These are phyloP conservation scores for Colletotrichum caudatum DNA, from an alignment of 2,329 filamentous ascomycete genomes.

Conservation along the genomic window DNA sequence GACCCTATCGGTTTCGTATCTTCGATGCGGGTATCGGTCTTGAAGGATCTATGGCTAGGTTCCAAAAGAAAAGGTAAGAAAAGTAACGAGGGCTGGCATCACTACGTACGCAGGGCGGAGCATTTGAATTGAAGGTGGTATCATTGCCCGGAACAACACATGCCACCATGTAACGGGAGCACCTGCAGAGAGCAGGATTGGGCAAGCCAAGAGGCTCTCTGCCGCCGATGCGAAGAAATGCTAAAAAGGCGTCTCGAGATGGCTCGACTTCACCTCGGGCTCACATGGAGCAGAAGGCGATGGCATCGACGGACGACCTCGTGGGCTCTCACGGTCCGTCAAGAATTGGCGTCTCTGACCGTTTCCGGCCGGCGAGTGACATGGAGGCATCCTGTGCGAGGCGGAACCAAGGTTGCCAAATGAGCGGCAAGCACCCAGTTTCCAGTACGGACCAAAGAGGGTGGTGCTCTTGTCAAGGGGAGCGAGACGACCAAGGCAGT, in stretches of 20 bases:
- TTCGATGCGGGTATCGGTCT: constrained; percentile 22
- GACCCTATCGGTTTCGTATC: constrained; percentile 38
- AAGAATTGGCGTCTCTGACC: constrained; percentile 14
- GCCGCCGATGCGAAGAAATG: constrained; percentile 12
- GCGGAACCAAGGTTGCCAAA: constrained; percentile 18
- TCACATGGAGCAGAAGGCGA: constrained; percentile 1
- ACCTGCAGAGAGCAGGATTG: constrained; percentile 30
- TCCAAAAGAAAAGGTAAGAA: constrained; percentile 37
- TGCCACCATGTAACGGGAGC: constrained; percentile 13
- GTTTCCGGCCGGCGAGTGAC: constrained; percentile 14
- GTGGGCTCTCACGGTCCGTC: constrained; percentile 23
- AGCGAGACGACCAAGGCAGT: constrained; percentile 16
- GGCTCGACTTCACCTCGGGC: background rate
- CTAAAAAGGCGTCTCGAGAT: background rate
- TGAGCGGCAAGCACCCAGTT: constrained; percentile 8
- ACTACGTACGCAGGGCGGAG: constrained; percentile 35
- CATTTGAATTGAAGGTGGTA: constrained; percentile 24
- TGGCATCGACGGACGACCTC: constrained; percentile 17
- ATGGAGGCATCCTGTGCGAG: constrained; percentile 20
- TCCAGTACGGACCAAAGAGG: constrained; percentile 5
- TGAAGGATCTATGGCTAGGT: constrained; percentile 15
- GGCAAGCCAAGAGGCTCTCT: constrained; percentile 22
- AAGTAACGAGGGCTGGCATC: constrained; percentile 29
- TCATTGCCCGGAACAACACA: constrained; percentile 28
- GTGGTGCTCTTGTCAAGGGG: no score